A percentile compares a stretch with the other conserved stretches of the same genome.
phyloP scores from a whole-genome alignment of 2,329 filamentous ascomycete species.

The Coniochaeta sp. region DNA sequence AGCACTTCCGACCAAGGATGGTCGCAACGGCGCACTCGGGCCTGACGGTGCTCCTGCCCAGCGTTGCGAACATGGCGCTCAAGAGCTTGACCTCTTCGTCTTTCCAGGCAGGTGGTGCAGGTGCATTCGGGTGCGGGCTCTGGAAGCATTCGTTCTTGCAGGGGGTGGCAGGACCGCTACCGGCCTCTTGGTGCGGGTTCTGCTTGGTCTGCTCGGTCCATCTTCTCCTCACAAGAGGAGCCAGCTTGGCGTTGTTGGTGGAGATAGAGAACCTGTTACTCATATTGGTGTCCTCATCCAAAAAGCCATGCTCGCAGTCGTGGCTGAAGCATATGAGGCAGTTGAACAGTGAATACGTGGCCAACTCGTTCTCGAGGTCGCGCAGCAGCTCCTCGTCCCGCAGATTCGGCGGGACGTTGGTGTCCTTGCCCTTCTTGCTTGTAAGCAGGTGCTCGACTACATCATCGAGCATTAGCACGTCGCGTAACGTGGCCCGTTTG shows the following conservation, averaged over 20 bases:
- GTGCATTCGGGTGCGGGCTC: conserved; percentile 13
- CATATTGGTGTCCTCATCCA: conserved; percentile 45
- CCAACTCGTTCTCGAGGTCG: conserved; percentile 39
- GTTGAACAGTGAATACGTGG: conserved; percentile 48
- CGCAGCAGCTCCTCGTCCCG: conserved; percentile 28
- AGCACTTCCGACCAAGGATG: conserved; percentile 44
- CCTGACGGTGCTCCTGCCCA: conserved; percentile 33
- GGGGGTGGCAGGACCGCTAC: conserved; percentile 15
- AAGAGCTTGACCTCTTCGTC: conserved; percentile 42
- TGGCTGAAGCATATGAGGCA: conserved; percentile 55
- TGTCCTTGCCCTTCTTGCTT: conserved; percentile 40
- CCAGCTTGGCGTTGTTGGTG: conserved; percentile 30
- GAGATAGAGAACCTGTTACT: conserved; percentile 44
- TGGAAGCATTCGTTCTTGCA: conserved; percentile 37
- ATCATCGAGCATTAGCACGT: conserved; percentile 47
- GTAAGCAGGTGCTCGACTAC: conserved; percentile 47
- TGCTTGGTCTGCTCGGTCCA: conserved; percentile 21
- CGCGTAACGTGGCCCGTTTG: conserved; percentile 38
- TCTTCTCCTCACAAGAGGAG: conserved; percentile 19
- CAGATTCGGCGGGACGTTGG: conserved; percentile 24
- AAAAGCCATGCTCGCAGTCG: conserved; percentile 51
- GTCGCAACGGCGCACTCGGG: conserved; percentile 43
- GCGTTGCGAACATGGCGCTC: conserved; percentile 36
- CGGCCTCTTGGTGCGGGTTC: conserved; percentile 9
- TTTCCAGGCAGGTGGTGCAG: conserved; percentile 31